phyloP scores from a whole-genome alignment of 2,329 filamentous ascomycete genomes.

The Diaporthe vexans region DNA sequence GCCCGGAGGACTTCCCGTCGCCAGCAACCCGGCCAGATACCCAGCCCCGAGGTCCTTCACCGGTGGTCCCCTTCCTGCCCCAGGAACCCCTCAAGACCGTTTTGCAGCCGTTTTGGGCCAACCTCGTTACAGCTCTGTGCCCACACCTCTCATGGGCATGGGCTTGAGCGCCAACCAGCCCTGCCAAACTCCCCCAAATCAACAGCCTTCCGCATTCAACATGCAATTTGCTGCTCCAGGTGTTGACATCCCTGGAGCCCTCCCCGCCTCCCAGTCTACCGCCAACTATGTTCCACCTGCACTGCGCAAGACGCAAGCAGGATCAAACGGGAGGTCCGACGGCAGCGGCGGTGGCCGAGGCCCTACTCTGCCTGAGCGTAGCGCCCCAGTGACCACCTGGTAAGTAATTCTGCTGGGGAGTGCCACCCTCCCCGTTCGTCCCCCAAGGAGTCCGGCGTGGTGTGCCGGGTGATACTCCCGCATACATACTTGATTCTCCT shows the following conservation, averaged over 20 bases:
- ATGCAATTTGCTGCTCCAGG: constrained; percentile 14
- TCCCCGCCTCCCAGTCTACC: not conserved
- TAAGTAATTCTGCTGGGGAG: not conserved
- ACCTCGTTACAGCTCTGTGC: constrained; percentile 2
- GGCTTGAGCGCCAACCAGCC: not conserved
- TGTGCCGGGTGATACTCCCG: not conserved
- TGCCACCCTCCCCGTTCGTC: too few species aligned
- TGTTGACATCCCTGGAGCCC: not conserved
- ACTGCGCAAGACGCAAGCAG: not conserved
- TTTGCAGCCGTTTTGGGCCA: constrained; percentile 35
- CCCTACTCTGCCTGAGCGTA: constrained; percentile 12
- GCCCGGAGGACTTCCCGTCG: not conserved
- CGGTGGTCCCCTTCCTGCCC: constrained; percentile 17
- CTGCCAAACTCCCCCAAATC: not conserved
- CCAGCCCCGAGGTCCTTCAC: not conserved
- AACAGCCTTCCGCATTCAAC: not conserved
- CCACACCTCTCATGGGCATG: constrained; percentile 6
- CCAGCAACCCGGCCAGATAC: not conserved
- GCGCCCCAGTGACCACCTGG: constrained; percentile 22
- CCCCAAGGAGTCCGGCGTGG: not conserved
- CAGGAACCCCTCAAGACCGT: constrained; percentile 34
- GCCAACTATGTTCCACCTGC: not conserved
- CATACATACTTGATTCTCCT: not conserved
- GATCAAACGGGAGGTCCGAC: not conserved
- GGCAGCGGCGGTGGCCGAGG: not conserved